A percentile compares a stretch with the other conserved stretches of the same genome.
Conservation (phyloP, 2,329 filamentous ascomycete genomes). For the Mycocentrospora acerina region DNA sequence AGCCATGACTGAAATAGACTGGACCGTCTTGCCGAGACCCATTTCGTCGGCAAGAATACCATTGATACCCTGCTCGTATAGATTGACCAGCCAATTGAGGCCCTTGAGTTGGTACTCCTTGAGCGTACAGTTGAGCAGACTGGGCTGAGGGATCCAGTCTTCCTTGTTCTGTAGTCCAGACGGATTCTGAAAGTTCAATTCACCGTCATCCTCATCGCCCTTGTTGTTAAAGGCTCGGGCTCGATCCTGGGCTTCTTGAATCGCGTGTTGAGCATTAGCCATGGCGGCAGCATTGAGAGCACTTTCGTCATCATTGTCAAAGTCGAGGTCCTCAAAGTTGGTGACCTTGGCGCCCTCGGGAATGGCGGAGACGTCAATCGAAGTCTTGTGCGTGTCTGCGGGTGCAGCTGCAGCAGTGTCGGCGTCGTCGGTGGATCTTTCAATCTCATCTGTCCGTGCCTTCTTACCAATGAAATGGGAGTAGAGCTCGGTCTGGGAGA, state of each 20-base stretch:
- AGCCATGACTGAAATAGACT: conserved; percentile 99
- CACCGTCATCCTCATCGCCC: conserved; percentile 67
- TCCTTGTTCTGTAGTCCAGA: conserved; percentile 92
- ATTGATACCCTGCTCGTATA: conserved; percentile 99
- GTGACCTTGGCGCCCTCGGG: conserved; percentile 72
- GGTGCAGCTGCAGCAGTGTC: conserved; percentile 48
- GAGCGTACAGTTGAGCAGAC: conserved; percentile 87
- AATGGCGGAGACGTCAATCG: conserved; percentile 52
- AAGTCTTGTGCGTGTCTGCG: conserved; percentile 41
- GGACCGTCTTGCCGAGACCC: conserved; percentile 98
- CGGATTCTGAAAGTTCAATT: conserved; percentile 99
- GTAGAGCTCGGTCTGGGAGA: conserved; percentile 97
- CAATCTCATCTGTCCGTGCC: conserved; percentile 95
- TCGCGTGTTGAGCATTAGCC: conserved; percentile 94
- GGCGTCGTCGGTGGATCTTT: conserved; percentile 82
- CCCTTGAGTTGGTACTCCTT: conserved; percentile 99
- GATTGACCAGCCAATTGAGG: conserved; percentile 97
- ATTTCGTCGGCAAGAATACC: conserved; percentile 98
- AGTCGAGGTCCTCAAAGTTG: conserved; percentile 91
- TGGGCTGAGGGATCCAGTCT: conserved; percentile 77
- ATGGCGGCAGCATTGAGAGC: conserved; percentile 79
- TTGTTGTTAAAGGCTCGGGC: conserved; percentile 95
- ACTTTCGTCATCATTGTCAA: conserved; percentile 91
- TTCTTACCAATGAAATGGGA: conserved; percentile 99
- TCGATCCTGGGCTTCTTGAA: conserved; percentile 90